Percentiles rank a stretch among this genome's conserved stretches.
These are phyloP conservation scores for Podila epigama DNA, from an alignment of 192 early-diverging fungal species.

Conservation along the genomic window DNA sequence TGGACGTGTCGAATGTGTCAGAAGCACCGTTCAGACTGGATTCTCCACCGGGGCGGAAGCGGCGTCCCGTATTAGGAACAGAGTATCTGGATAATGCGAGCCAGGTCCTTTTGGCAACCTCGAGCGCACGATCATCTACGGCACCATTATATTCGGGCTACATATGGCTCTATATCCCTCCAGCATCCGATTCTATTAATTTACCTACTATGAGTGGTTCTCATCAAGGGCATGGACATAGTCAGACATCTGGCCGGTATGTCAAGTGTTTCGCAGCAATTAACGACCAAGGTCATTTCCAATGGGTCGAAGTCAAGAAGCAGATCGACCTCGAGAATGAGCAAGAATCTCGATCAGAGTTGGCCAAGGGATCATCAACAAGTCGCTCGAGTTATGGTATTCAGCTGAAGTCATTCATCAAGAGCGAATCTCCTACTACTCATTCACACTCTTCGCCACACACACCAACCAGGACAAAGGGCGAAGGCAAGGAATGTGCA, in stretches of 20 bases:
- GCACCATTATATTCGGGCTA: constrained; percentile 38
- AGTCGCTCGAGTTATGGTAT: constrained; percentile 31
- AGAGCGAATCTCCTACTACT: too few species aligned
- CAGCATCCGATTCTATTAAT: too few species aligned
- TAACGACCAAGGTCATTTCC: constrained; percentile 43
- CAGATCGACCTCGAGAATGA: constrained; percentile 19
- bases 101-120: constrained; percentile 25
- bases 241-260: constrained; percentile 36
- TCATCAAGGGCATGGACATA: too few species aligned
- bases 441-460: too few species aligned
- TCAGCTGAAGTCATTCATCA: constrained; percentile 8
- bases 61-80: constrained; percentile 36
- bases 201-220: too few species aligned
- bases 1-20: constrained; percentile 28
- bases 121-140: constrained; percentile 41
- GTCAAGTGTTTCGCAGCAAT: constrained; percentile 45
- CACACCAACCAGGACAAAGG: too few species aligned
- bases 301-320: constrained; percentile 49
- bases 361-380: background rate
- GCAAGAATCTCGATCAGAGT: constrained; percentile 10
- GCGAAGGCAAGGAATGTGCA: too few species aligned
- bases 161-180: constrained; percentile 36
- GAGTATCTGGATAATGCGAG: constrained; percentile 43
- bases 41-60: constrained; percentile 14
- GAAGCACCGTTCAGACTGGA: constrained; percentile 23